A percentile compares a stretch with the other conserved stretches of the same genome.
Evolutionary conservation across 192 early-diverging fungal genomes (phyloP).

Genomic region (Podila verticillata): DNA sequence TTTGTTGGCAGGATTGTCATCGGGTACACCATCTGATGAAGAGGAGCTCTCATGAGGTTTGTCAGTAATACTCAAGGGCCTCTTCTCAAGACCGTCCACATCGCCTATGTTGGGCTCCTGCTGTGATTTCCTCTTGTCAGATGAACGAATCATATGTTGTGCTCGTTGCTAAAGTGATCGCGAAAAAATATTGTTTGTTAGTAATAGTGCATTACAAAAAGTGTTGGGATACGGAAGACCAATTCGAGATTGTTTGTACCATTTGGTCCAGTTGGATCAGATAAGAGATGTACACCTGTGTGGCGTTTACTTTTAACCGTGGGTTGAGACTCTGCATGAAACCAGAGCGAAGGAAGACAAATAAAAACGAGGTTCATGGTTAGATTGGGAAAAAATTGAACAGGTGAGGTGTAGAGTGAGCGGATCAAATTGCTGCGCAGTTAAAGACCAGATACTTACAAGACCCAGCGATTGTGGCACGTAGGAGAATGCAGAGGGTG

Average conservation of each 20-base stretch:
- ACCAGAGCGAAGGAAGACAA: not conserved
- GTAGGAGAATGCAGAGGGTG: slow-evolving; percentile 38
- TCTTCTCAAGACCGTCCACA: not conserved
- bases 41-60: not conserved
- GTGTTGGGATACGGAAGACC: not conserved
- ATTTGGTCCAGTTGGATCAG: slow-evolving; percentile 50
- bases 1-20: not conserved
- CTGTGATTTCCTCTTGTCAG: slow-evolving; percentile 34
- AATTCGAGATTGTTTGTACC: slow-evolving; percentile 12
- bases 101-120: not conserved
- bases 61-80: not conserved
- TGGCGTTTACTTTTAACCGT: slow-evolving; percentile 43
- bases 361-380: not conserved
- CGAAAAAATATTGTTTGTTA: not conserved
- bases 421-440: slow-evolving; percentile 1
- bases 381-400: not conserved
- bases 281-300: slow-evolving; percentile 50
- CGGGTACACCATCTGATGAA: not conserved
- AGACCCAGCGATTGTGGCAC: slow-evolving; percentile 32
- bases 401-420: not conserved
- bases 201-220: not conserved
- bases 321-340: slow-evolving; percentile 31
- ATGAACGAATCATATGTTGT: slow-evolving; percentile 42
- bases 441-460: slow-evolving; percentile 13
- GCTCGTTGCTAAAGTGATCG: slow-evolving; percentile 33